A percentile compares a stretch with the other conserved stretches of the same genome.
phyloP scores from a whole-genome alignment of 2,329 filamentous ascomycete species.

The Claviceps maximensis region DNA sequence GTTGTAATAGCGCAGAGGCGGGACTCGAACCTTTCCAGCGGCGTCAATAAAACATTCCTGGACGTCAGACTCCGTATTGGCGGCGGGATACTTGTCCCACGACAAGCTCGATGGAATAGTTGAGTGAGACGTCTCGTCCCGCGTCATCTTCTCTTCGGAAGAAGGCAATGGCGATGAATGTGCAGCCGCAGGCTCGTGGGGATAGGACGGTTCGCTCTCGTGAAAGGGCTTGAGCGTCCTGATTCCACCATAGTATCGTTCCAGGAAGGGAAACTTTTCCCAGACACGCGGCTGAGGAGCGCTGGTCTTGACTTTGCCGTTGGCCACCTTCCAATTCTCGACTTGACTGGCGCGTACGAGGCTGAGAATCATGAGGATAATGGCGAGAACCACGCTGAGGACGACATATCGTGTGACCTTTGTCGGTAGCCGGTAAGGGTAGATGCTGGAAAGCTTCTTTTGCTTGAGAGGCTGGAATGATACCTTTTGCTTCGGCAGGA shows the following conservation, averaged over 20 bases:
- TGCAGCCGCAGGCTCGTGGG: constrained; percentile 40
- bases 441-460: constrained; percentile 13
- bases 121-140: constrained; percentile 5
- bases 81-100: constrained; percentile 22
- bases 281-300: constrained; percentile 56
- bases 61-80: constrained; percentile 35
- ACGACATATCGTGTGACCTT: constrained; percentile 69
- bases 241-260: constrained; percentile 82
- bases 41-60: constrained; percentile 69
- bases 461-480: constrained; percentile 4
- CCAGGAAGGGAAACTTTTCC: constrained; percentile 76
- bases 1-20: constrained; percentile 57
- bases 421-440: constrained; percentile 52
- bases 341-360: constrained; percentile 61
- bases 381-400: constrained; percentile 51
- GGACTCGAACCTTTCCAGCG: constrained; percentile 50
- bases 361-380: constrained; percentile 65
- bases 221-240: constrained; percentile 51
- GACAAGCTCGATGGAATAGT: constrained; percentile 13
- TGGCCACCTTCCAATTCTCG: constrained; percentile 50
- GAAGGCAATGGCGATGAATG: not conserved
- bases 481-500: constrained; percentile 24
- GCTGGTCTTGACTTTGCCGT: constrained; percentile 29
- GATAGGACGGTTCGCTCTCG: constrained; percentile 71
- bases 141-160: constrained; percentile 9